phyloP scores from a whole-genome alignment of 305 asterid genomes.

The Stenogyne calaminthoides region DNA sequence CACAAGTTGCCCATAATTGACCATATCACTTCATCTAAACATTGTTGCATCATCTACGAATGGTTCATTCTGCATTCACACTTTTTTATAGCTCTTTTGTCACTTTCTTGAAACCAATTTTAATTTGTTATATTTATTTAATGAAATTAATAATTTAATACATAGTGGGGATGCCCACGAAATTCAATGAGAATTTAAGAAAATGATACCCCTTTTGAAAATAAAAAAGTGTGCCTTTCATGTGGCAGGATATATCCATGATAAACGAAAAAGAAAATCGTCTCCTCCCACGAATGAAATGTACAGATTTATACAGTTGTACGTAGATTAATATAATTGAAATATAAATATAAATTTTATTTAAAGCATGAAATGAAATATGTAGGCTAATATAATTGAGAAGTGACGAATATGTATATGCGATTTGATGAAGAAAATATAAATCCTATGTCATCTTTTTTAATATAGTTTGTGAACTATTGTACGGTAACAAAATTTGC shows the following conservation, averaged over 20 bases:
- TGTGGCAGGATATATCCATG: background rate
- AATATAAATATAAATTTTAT: no score
- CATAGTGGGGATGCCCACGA: background rate
- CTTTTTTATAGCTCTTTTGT: background rate
- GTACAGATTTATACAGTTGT: no score
- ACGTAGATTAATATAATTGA: no score
- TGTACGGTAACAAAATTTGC: no score
- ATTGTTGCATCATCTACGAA: background rate
- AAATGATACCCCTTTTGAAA: background rate
- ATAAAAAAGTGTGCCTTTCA: background rate
- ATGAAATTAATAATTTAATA: background rate
- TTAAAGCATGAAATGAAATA: no score
- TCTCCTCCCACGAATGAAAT: no score
- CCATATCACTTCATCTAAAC: background rate
- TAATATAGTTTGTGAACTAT: background rate
- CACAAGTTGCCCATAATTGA: slow-evolving; percentile 16
- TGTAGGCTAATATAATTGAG: no score
- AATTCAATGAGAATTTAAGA: background rate
- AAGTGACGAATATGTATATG: no score
- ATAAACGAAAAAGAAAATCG: no score
- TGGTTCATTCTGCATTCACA: background rate
- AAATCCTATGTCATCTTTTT: background rate
- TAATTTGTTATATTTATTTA: background rate
- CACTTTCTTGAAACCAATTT: background rate
- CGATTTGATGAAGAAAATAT: no score